phyloP scores from a whole-genome alignment of 345 rosid species.

The Pugionium dolabratum region DNA sequence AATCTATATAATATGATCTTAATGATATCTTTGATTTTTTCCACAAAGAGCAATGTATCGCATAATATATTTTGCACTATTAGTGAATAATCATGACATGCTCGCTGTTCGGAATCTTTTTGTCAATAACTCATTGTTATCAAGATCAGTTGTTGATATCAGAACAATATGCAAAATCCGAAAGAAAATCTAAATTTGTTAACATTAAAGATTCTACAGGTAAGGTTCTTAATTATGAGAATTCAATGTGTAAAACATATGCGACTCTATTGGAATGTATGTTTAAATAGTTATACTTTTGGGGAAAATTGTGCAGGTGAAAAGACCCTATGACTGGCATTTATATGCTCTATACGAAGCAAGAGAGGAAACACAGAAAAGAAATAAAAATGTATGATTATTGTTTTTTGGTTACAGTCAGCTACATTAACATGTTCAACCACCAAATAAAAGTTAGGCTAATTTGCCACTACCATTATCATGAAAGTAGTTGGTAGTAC shows the following conservation, averaged over 20 bases:
- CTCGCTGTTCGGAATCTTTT: slow-evolving; percentile 35
- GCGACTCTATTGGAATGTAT: slow-evolving; percentile 7
- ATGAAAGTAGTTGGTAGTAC: not conserved
- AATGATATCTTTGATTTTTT: slow-evolving; percentile 18
- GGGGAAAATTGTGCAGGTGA: not conserved
- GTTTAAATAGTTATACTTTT: not conserved
- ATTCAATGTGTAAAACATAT: slow-evolving; percentile 21
- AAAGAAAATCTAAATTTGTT: slow-evolving; percentile 27
- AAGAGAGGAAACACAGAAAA: slow-evolving; percentile 7
- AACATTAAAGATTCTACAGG: slow-evolving; percentile 33
- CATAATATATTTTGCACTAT: slow-evolving; percentile 15
- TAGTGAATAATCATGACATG: slow-evolving; percentile 40
- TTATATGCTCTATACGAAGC: slow-evolving; percentile 2
- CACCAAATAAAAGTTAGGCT: slow-evolving; percentile 12
- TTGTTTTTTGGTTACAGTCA: too few species aligned
- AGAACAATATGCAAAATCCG: slow-evolving; percentile 18
- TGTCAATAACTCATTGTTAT: slow-evolving; percentile 22
- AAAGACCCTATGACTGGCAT: slow-evolving; percentile 14
- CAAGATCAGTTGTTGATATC: slow-evolving; percentile 25
- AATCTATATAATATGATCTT: slow-evolving; percentile 14
- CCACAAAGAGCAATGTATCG: slow-evolving; percentile 32
- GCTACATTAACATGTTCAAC: not conserved
- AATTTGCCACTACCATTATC: not conserved
- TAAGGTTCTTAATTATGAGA: slow-evolving; percentile 7
- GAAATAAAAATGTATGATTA: not conserved